Base-by-base conservation (phyloP, 805 yeast species). In the Metschnikowia sp. region DNA sequence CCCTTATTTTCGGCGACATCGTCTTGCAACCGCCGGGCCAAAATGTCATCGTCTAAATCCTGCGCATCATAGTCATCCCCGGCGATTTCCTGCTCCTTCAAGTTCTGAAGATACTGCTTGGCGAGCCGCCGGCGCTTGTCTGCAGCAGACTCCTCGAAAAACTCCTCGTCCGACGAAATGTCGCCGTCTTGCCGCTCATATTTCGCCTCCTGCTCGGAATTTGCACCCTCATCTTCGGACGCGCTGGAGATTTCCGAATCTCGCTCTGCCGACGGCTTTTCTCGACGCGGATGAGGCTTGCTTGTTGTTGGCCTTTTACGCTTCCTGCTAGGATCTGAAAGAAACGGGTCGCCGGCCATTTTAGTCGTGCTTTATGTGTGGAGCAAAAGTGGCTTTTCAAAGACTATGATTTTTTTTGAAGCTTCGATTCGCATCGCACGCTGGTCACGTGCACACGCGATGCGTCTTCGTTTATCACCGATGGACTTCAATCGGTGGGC, bases 71-170 rank as follows among this genome's bases (percentile, higher is more conserved):
- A 91, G 42, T 77, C 82, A 46, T 72, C 78, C 30, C 66, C 72
- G 9, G 64, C 77, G 29, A 62, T 34, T 48, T 67, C 70, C 51
- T 85, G 88, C 3, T 72, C 68, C 62, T 86, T 82, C 59, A 94
- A 69, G 60, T 86, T 86, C 39, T 85, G 90, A 52, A 94, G 72
- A 65, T 94, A 94, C 66, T 91, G 94, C 66, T 90, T 90, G 13
- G 98, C 98, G 50, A 94, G 75, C 61, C 98, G 76, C 68, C 99
- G 81, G 67, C 99, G 81, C 67, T 88, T 90, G 61, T 94, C 99
- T 0, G 96, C 95, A 8, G 91, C 95, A 40, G 81, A 80, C 66
- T 92, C 98, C 13, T 75, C 76, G 12, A 72, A 81, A 54, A 82
- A 81, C 56, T 85, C 95, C 55, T 84, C 94, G 31, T 85, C 92